Evolutionary conservation across 768 basidiomycete genomes (phyloP).

Genomic region (Tylopilus intermedius): DNA sequence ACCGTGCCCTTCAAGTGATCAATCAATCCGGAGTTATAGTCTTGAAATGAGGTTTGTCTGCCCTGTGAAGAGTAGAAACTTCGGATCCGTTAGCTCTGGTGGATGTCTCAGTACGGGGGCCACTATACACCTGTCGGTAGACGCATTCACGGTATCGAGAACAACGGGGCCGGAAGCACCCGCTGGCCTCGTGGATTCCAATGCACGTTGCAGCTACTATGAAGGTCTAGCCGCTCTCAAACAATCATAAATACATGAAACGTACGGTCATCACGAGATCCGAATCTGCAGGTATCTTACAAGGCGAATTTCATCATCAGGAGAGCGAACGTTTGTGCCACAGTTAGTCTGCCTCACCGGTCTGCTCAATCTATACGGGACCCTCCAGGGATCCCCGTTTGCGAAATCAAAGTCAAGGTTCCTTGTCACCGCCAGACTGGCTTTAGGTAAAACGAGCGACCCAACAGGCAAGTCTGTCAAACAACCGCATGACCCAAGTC

Average conservation of each 20-base stretch:
- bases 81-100: conserved; percentile 5
- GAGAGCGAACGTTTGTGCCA: not conserved
- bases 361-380: conserved; percentile 64
- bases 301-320: not conserved
- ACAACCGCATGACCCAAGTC: conserved; percentile 78
- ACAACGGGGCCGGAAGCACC: conserved; percentile 36
- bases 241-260: conserved; percentile 1
- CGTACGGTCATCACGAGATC: conserved; percentile 48
- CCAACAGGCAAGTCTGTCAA: conserved; percentile 68
- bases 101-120: not conserved
- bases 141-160: conserved; percentile 57
- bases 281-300: conserved; percentile 56
- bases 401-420: conserved; percentile 77
- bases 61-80: conserved; percentile 89
- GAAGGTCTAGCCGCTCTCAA: conserved; percentile 4
- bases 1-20: conserved; percentile 47
- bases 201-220: conserved; percentile 42
- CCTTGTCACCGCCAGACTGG: conserved; percentile 62
- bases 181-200: conserved; percentile 42
- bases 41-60: conserved; percentile 73
- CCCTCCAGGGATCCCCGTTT: conserved; percentile 34
- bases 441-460: conserved; percentile 65
- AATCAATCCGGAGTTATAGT: conserved; percentile 64
- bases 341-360: conserved; percentile 37
- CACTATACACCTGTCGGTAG: conserved; percentile 62